Evolutionary conservation across 2,329 filamentous ascomycete species (phyloP).

Genomic region (Colletotrichum sp.): DNA sequence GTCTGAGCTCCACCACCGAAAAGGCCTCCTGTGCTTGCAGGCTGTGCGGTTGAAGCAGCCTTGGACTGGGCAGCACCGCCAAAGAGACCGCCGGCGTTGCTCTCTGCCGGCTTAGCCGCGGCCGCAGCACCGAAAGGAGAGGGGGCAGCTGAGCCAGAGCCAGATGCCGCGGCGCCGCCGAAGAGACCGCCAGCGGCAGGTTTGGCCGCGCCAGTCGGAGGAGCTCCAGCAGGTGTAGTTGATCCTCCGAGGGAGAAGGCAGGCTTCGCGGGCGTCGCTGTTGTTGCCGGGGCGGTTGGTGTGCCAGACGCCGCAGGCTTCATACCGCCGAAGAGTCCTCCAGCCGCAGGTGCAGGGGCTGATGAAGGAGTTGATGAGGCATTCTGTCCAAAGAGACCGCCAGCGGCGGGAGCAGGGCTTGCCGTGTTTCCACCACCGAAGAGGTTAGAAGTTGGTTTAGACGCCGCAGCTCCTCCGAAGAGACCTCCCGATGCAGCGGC

Average conservation of each 20-base stretch:
- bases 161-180: constrained; percentile 23
- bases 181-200: constrained; percentile 35
- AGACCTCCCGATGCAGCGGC: constrained; percentile 18
- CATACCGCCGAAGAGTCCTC: constrained; percentile 10
- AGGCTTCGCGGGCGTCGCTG: constrained; percentile 52
- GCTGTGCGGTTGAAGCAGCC: constrained; percentile 24
- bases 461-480: constrained; percentile 23
- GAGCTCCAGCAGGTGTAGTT: constrained; percentile 62
- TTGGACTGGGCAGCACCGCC: constrained; percentile 31
- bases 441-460: constrained; percentile 27
- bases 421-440: constrained; percentile 27
- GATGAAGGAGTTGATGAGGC: constrained; percentile 24
- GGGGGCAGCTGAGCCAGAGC: constrained; percentile 9
- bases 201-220: constrained; percentile 43
- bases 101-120: constrained; percentile 2
- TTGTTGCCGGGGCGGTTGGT: constrained; percentile 18
- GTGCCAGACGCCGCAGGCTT: constrained; percentile 10
- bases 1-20: constrained; percentile 1
- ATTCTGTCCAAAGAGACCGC: constrained; percentile 31
- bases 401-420: constrained; percentile 26
- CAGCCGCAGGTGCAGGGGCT: constrained; percentile 23
- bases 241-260: constrained; percentile 51
- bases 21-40: constrained; percentile 24
- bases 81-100: constrained; percentile 31
- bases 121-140: constrained; percentile 15